A percentile compares a stretch with the other conserved stretches of the same genome.
These are phyloP conservation scores for Termitomyces sp. DNA, from an alignment of 768 basidiomycete genomes.

Conservation along the genomic window DNA sequence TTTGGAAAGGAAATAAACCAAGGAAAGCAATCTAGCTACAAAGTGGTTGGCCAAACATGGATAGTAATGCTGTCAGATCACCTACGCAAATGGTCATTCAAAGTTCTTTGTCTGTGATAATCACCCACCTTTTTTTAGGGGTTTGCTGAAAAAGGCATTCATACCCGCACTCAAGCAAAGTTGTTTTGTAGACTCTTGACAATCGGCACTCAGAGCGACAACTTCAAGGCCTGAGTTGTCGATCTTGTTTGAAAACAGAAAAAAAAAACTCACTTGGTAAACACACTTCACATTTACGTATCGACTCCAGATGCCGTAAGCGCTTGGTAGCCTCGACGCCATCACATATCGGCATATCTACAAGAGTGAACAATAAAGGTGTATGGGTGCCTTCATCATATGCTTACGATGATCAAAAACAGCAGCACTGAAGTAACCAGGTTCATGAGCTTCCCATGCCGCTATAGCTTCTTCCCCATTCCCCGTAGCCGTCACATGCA, in stretches of 20 bases:
- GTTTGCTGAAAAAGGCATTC: constrained; percentile 75
- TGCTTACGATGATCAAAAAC: constrained; percentile 69
- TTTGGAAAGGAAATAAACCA: background rate
- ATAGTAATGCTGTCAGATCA: constrained; percentile 48
- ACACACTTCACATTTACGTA: constrained; percentile 41
- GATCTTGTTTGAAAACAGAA: background rate
- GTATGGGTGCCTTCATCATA: background rate
- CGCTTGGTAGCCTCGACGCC: constrained; percentile 72
- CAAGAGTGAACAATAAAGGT: background rate
- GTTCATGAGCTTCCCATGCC: constrained; percentile 65
- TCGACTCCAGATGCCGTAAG: constrained; percentile 51
- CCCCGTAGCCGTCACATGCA: constrained; percentile 56
- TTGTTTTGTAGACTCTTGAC: constrained; percentile 71
- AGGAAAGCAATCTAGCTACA: background rate
- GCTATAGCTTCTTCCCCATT: constrained; percentile 66
- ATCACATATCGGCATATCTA: constrained; percentile 78
- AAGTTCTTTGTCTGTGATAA: background rate
- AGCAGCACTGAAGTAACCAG: constrained; percentile 65
- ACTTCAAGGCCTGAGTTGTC: constrained; percentile 32
- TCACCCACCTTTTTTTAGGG: constrained; percentile 50
- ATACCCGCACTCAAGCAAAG: constrained; percentile 76
- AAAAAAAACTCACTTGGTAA: constrained; percentile 46
- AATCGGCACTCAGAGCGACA: constrained; percentile 70
- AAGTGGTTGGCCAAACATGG: constrained; percentile 41
- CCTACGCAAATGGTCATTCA: constrained; percentile 24